Base-by-base conservation (phyloP, 805 yeast species). In the Cyberlindnera xylosilytica region DNA sequence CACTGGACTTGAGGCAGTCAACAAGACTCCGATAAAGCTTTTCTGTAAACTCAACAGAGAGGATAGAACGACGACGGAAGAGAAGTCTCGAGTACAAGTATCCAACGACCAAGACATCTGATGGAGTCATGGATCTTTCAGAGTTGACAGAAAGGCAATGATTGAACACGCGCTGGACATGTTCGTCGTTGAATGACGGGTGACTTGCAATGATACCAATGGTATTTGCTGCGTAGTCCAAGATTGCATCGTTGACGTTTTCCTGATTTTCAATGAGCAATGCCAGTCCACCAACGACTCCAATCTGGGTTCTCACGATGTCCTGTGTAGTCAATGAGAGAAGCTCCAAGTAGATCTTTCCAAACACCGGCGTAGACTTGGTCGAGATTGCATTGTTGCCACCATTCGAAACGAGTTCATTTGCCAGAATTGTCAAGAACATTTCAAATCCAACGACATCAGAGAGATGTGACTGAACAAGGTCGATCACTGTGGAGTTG, bases 131-230 rank as follows among this genome's bases (percentile, higher is more conserved):
- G 6, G 13, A 13, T 12, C 17, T 36, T 7, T 46, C 44, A 26
- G 46, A 23, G 16, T 23, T 9, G 20, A 22, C 11, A 20, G 20
- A 13, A 57, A 38, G 5, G 48, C 23, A 22, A 12, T 32, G 15
- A 8, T 28, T 33, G 13, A 58, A 36, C 1, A 53, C 18, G 0
- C 34, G 16, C 0, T 11, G 2, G 3, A 62, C 41, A 1, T 39
- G 4, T 0, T 32, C 46, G 31, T 56, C 59, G 2, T 54, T 0
- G 17, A 35, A 52, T 1, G 29, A 22, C 3, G 69, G 66, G 51
- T 74, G 77, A 31, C 78, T 69, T 2, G 65, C 72, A 42, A 78
- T 61, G 4, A 78, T 69, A 20, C 80, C 85, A 24, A 78, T 50
- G 2, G 69, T 50, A 40, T 64, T 69, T 5, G 79, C 70, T 5